phyloP scores from a whole-genome alignment of 768 basidiomycete species.

The Tephrocybe sp. region DNA sequence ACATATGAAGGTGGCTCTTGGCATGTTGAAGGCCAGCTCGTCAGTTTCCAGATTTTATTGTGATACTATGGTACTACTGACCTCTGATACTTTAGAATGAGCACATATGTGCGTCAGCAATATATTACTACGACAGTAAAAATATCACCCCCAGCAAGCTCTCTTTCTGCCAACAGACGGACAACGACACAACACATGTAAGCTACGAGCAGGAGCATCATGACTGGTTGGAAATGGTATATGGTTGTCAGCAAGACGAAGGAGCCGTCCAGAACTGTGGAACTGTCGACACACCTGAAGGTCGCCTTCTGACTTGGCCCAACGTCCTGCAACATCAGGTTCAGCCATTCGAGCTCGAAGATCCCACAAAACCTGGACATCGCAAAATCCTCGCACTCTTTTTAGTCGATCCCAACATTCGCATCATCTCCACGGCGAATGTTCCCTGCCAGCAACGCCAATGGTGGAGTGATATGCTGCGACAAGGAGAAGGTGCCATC shows the following conservation, averaged over 20 bases:
- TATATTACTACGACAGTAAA: constrained; percentile 13
- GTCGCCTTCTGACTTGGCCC: constrained; percentile 17
- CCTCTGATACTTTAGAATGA: constrained; percentile 15
- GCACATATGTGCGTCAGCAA: background rate
- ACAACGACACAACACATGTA: background rate
- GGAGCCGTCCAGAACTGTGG: constrained; percentile 23
- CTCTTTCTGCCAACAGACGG: constrained; percentile 27
- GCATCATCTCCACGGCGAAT: constrained; percentile 24
- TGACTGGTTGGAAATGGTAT: constrained; percentile 19
- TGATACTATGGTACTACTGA: constrained; percentile 13
- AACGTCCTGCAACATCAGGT: constrained; percentile 18
- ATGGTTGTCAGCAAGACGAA: constrained; percentile 17
- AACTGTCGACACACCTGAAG: constrained; percentile 22
- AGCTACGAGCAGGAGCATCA: constrained; percentile 17
- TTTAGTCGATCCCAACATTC: constrained; percentile 21
- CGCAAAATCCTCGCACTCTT: constrained; percentile 19
- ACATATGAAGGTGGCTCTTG: constrained; percentile 34
- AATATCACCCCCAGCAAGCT: constrained; percentile 30
- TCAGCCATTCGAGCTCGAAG: constrained; percentile 11
- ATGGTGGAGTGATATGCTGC: constrained; percentile 21
- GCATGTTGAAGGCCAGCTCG: constrained; percentile 36
- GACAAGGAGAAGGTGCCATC: constrained; percentile 3
- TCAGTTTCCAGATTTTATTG: background rate
- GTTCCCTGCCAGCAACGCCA: constrained; percentile 27
- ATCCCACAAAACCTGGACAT: constrained; percentile 14